These are phyloP conservation scores for Neonectria magnoliae DNA, from an alignment of 2,329 filamentous ascomycete species.

Conservation along the genomic window DNA sequence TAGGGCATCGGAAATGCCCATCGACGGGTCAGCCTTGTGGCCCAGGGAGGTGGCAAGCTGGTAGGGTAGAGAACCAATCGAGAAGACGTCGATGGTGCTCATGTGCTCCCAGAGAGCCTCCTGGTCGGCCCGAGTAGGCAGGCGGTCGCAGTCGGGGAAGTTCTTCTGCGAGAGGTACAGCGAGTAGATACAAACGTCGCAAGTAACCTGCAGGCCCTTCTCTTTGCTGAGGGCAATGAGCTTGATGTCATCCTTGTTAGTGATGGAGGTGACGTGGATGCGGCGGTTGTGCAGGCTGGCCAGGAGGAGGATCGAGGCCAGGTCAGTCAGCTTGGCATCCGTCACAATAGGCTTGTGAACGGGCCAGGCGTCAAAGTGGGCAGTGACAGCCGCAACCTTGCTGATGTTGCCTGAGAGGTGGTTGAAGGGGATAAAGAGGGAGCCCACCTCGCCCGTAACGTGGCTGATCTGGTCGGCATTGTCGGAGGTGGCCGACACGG, in stretches of 20 bases:
- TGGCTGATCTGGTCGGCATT: conserved; percentile 81
- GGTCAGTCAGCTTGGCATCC: conserved; percentile 81
- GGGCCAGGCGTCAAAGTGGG: conserved; percentile 83
- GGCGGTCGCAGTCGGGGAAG: conserved; percentile 71
- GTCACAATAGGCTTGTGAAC: conserved; percentile 82
- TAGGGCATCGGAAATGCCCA: conserved; percentile 77
- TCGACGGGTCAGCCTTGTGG: conserved; percentile 64
- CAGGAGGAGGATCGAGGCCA: conserved; percentile 81
- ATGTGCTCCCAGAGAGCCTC: conserved; percentile 79
- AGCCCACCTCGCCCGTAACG: conserved; percentile 78
- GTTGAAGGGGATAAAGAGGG: conserved; percentile 86
- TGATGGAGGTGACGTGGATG: conserved; percentile 83
- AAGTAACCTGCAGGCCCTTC: conserved; percentile 84
- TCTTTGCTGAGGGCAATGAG: conserved; percentile 81
- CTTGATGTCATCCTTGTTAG: conserved; percentile 80
- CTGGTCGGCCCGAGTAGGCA: conserved; percentile 76
- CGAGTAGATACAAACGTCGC: conserved; percentile 83
- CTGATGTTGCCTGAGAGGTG: conserved; percentile 84
- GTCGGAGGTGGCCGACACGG: conserved; percentile 76
- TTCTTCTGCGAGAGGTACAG: conserved; percentile 79
- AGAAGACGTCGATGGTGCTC: conserved; percentile 80
- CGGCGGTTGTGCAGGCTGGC: conserved; percentile 82
- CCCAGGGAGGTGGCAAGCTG: conserved; percentile 71
- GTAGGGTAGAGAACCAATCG: conserved; percentile 80
- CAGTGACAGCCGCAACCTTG: conserved; percentile 82